Base-by-base conservation (phyloP, 2,329 filamentous ascomycete genomes). In the Whalleya microplaca region DNA sequence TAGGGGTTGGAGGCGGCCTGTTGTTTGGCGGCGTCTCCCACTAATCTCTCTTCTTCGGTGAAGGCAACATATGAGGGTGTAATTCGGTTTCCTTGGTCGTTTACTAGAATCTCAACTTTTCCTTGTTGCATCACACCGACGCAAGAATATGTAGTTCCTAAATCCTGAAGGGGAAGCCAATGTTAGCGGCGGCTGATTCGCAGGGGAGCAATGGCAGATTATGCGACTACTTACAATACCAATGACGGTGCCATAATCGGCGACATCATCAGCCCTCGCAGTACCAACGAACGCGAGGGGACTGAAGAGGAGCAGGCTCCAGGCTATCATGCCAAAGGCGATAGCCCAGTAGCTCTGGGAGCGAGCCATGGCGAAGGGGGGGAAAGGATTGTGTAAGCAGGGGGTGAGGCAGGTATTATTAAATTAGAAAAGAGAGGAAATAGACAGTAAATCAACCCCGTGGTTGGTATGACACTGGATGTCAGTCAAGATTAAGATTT, bases 11-110 rank as follows among this genome's bases (percentile, higher is more conserved):
- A 78, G 62, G 90, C 88, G 72, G 90, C 92, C 83, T 96, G 92
- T 81, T 96, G 96, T 88, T 96, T 96, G 71, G 92, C 92, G 71
- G 95, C 92, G 78, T 99, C 95, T 84, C 95, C 95, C 68, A 99
- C 92, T 66, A 99, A 84, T 74, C 95, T 89, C 80, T 98, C 95
- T 64, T 97, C 92, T 71, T 98, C 93, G 77, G 92, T 98, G 78
- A 96, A 96, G 72, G 92, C 92, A 74, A 96, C 92, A 78, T 95
- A 96, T 64, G 92, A 96, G 53, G 92, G 92, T 69, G 92, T 96
- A 69, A 96, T 96, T 82, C 92, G 90, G 86, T 96, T 92, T 83
- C 92, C 92, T 83, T 96, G 92, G 79, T 96, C 92, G 83, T 96
- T 96, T 79, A 91, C 91, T 69, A 96, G 84, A 80, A 96, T 96